Evolutionary conservation across 1,139 yeast genomes (phyloP).

Genomic region (Casaregolazyma suthepensis): DNA sequence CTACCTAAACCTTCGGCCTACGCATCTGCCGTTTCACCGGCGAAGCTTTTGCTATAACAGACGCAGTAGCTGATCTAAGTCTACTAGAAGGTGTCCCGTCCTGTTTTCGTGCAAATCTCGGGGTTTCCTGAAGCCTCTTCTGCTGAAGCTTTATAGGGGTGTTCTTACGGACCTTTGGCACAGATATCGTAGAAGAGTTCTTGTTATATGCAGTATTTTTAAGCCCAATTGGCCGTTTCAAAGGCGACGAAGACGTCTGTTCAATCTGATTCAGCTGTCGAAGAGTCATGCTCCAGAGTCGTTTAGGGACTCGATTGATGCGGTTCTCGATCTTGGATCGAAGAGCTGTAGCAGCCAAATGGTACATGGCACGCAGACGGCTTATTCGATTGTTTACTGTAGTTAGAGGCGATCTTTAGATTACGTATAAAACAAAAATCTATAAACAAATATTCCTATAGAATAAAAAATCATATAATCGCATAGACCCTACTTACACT

Average conservation of each 20-base stretch:
- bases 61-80: not conserved
- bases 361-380: slow-evolving; percentile 29
- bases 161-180: slow-evolving; percentile 3
- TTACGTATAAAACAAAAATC: too few species aligned
- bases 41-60: slow-evolving; percentile 9
- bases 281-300: slow-evolving; percentile 39
- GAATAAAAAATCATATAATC: too few species aligned
- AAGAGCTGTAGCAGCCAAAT: slow-evolving; percentile 31
- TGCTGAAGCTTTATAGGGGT: slow-evolving; percentile 1
- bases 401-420: too few species aligned
- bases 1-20: not conserved
- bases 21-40: slow-evolving; percentile 6
- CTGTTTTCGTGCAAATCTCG: not conserved
- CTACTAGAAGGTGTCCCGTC: not conserved
- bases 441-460: too few species aligned
- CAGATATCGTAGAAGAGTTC: slow-evolving; percentile 1
- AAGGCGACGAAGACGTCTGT: slow-evolving; percentile 6
- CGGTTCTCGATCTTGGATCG: slow-evolving; percentile 34
- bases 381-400: slow-evolving; percentile 27
- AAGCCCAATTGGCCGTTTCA: slow-evolving; percentile 3
- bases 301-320: slow-evolving; percentile 37
- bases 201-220: not conserved
- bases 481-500: slow-evolving; percentile 20
- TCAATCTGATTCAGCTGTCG: slow-evolving; percentile 24
- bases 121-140: not conserved